Conservation (phyloP, 257 asterid genomes). For the Solanum etuberosum region DNA sequence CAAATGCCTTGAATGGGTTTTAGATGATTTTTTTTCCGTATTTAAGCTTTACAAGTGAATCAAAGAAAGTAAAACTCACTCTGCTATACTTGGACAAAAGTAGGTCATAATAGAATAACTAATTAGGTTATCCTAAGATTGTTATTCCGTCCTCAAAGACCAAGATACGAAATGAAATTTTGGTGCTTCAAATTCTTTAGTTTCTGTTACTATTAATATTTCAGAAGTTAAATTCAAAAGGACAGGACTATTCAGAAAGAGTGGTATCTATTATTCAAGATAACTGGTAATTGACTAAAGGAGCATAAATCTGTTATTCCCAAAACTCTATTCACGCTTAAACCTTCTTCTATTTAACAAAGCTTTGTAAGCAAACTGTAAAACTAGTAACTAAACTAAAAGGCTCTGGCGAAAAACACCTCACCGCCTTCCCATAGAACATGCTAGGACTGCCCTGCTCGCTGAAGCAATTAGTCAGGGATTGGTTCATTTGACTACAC, state of each 20-base stretch:
- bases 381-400: background rate
- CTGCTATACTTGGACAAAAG: background rate
- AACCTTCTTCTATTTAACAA: background rate
- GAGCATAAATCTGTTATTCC: background rate
- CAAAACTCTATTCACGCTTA: background rate
- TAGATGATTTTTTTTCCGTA: no score
- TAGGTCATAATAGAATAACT: background rate
- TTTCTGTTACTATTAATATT: background rate
- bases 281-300: background rate
- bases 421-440: background rate
- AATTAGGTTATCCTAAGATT: background rate
- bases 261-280: background rate
- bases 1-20: no score
- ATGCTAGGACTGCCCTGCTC: background rate
- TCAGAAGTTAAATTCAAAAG: background rate
- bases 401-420: background rate
- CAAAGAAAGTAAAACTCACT: background rate
- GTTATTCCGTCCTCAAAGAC: background rate
- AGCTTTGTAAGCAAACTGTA: background rate
- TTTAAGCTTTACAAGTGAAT: background rate
- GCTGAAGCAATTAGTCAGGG: background rate
- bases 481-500: background rate
- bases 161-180: background rate
- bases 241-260: background rate
- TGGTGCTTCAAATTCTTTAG: background rate